A percentile compares a stretch with the other conserved stretches of the same genome.
Evolutionary conservation across 2,329 filamentous ascomycete species (phyloP).

Genomic region (Harringtonia lauricola): DNA sequence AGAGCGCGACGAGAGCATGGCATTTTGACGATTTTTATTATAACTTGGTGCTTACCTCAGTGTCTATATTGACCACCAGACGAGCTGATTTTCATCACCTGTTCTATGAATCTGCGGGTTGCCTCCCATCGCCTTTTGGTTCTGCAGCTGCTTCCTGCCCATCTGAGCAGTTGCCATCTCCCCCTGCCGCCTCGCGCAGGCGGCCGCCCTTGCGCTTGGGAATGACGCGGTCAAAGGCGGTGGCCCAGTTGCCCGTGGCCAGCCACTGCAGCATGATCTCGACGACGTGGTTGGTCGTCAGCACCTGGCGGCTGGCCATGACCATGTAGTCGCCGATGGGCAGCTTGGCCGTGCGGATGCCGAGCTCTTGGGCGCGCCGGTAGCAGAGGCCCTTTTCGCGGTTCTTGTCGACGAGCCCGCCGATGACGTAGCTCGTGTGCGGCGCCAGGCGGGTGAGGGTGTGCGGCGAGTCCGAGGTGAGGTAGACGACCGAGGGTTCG

Average conservation of each 20-base stretch:
- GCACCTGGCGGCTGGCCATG: slow-evolving; percentile 75
- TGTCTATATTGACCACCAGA: not conserved
- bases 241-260: slow-evolving; percentile 81
- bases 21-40: slow-evolving; percentile 29
- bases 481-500: slow-evolving; percentile 59
- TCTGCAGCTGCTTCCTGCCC: slow-evolving; percentile 10
- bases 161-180: too few relatives aligned
- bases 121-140: slow-evolving; percentile 5
- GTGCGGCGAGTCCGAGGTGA: slow-evolving; percentile 83
- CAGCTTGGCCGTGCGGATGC: slow-evolving; percentile 78
- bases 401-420: slow-evolving; percentile 92
- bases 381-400: slow-evolving; percentile 92
- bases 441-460: slow-evolving; percentile 75
- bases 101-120: too few relatives aligned
- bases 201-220: slow-evolving; percentile 80
- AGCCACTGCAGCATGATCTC: slow-evolving; percentile 96
- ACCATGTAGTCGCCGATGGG: slow-evolving; percentile 94
- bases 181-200: slow-evolving; percentile 34
- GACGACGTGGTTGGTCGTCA: slow-evolving; percentile 91
- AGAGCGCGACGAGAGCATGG: slow-evolving; percentile 43
- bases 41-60: not conserved
- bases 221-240: slow-evolving; percentile 79
- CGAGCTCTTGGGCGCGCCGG: slow-evolving; percentile 60
- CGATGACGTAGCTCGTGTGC: slow-evolving; percentile 84
- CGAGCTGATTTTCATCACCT: too few relatives aligned